Evolutionary conservation across 2,329 filamentous ascomycete genomes (phyloP).

Genomic region (Cladorrhinum sp.): DNA sequence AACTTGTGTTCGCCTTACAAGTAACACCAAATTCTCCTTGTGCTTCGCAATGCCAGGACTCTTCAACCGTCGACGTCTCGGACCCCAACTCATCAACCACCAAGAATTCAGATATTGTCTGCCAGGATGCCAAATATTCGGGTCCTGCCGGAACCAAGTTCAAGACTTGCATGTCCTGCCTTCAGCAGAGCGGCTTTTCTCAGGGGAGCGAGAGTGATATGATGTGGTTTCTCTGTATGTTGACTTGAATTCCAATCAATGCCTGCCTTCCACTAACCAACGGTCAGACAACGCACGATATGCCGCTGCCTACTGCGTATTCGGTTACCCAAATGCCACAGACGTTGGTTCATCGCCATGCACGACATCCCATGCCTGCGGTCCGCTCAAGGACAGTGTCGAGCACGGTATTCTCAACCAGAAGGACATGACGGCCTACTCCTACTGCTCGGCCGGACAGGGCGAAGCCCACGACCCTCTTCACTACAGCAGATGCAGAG

Average conservation of each 20-base stretch:
- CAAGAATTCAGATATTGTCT: constrained; percentile 44
- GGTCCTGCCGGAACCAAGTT: constrained; percentile 43
- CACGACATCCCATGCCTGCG: constrained; percentile 50
- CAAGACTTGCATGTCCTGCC: constrained; percentile 49
- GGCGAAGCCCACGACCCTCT: constrained; percentile 35
- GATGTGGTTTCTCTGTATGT: constrained; percentile 55
- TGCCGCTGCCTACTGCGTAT: constrained; percentile 50
- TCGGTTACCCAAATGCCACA: constrained; percentile 49
- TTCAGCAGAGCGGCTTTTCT: constrained; percentile 49
- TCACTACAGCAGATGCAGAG: constrained; percentile 40
- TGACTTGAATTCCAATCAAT: background rate
- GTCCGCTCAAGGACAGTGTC: constrained; percentile 41
- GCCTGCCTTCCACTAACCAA: constrained; percentile 18
- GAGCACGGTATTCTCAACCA: constrained; percentile 39
- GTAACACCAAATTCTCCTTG: constrained; percentile 55
- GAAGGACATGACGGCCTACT: constrained; percentile 37
- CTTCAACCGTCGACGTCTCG: constrained; percentile 38
- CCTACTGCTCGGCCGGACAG: constrained; percentile 46
- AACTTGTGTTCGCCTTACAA: constrained; percentile 41
- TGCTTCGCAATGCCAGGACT: constrained; percentile 47
- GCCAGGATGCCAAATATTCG: constrained; percentile 44
- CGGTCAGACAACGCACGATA: constrained; percentile 52
- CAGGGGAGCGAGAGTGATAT: constrained; percentile 50
- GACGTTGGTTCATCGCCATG: constrained; percentile 46
- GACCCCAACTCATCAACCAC: constrained; percentile 48